These are phyloP conservation scores for Torulaspora franciscae DNA, from an alignment of 805 yeast species.

Conservation along the genomic window DNA sequence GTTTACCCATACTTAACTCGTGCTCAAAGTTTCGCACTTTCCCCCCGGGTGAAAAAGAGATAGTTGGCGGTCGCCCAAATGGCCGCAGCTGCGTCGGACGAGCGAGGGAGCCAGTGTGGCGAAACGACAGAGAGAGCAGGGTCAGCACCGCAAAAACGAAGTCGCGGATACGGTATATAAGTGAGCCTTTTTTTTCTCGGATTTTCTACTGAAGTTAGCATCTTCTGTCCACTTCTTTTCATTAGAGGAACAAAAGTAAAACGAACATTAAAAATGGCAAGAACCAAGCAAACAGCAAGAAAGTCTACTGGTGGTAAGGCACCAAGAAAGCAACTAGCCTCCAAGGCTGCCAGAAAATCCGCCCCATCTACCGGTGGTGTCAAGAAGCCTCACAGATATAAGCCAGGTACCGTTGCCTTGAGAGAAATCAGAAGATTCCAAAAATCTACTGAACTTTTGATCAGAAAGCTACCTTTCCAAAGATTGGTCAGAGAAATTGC, in stretches of 20 bases:
- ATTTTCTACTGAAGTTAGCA: not conserved
- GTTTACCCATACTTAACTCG: conserved; percentile 19
- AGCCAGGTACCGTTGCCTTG: conserved; percentile 95
- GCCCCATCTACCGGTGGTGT: conserved; percentile 93
- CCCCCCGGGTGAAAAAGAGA: conserved; percentile 5
- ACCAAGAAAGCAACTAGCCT: conserved; percentile 89
- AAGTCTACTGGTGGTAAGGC: conserved; percentile 95
- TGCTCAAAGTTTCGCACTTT: conserved; percentile 21
- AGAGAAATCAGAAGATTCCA: conserved; percentile 98
- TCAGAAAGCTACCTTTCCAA: conserved; percentile 96
- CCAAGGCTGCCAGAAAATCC: conserved; percentile 89
- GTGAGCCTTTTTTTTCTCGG: not conserved
- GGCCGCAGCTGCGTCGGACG: conserved; percentile 1
- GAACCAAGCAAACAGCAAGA: conserved; percentile 93
- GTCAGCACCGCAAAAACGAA: not conserved
- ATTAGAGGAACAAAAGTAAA: not conserved
- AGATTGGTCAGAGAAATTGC: conserved; percentile 95
- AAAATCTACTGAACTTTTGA: conserved; percentile 89
- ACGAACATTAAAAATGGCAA: conserved; percentile 53
- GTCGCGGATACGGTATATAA: not conserved
- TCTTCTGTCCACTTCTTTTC: not conserved
- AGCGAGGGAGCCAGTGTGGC: not conserved
- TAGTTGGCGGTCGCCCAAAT: conserved; percentile 4
- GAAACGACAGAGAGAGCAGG: not conserved
- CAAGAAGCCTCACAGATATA: conserved; percentile 92